These are phyloP conservation scores for Coprinopsis strossmayeri DNA, from an alignment of 768 basidiomycete genomes.

Conservation along the genomic window DNA sequence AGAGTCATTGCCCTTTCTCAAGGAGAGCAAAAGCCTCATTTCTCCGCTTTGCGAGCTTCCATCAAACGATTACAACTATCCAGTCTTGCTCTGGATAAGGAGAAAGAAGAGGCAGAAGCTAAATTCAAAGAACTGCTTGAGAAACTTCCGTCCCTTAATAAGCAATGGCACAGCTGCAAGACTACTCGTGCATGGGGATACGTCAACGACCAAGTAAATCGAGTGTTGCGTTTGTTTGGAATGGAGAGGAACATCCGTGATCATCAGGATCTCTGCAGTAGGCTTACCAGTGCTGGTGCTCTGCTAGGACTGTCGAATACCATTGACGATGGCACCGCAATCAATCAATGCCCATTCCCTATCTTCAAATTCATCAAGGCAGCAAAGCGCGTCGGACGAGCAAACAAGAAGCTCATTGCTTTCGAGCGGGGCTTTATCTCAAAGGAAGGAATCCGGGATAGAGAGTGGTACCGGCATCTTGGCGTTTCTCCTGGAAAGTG, in stretches of 20 bases:
- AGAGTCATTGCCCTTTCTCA: constrained; percentile 44
- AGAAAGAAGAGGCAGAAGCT: constrained; percentile 46
- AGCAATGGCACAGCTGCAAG: constrained; percentile 6
- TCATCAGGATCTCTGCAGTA: background rate
- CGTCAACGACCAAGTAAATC: no score
- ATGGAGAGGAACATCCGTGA: no score
- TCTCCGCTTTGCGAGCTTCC: constrained; percentile 36
- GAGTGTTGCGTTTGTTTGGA: no score
- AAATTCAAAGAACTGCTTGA: constrained; percentile 37
- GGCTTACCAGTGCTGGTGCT: background rate
- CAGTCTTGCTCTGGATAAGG: constrained; percentile 48
- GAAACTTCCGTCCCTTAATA: constrained; percentile 16
- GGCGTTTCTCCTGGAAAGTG: constrained; percentile 85
- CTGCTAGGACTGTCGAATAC: background rate
- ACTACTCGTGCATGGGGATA: constrained; percentile 32
- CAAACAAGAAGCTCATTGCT: constrained; percentile 58
- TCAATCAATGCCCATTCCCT: constrained; percentile 22
- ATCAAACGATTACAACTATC: constrained; percentile 40
- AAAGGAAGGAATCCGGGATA: constrained; percentile 66
- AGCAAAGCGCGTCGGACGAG: constrained; percentile 47
- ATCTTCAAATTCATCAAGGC: constrained; percentile 47
- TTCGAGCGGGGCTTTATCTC: constrained; percentile 83
- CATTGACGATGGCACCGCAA: background rate
- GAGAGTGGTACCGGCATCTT: constrained; percentile 84
- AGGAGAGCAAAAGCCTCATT: constrained; percentile 34